phyloP scores from a whole-genome alignment of 768 basidiomycete species.

The Lepiota brunneoincarnata region DNA sequence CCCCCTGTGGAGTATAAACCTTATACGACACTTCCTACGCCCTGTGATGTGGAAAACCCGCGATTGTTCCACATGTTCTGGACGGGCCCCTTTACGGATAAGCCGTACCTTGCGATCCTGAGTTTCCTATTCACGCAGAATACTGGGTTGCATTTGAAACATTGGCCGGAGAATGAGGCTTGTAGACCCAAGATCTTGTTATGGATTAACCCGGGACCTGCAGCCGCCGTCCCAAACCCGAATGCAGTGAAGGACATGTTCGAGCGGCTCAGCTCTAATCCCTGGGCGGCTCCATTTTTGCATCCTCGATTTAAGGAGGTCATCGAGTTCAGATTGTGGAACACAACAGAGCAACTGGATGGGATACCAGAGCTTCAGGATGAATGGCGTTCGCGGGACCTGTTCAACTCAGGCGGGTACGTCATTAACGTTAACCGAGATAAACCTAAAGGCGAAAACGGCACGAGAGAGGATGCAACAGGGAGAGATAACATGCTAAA shows the following conservation, averaged over 20 bases:
- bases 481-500: conserved; percentile 48
- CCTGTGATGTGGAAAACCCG: conserved; percentile 84
- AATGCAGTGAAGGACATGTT: conserved; percentile 82
- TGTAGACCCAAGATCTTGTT: conserved; percentile 96
- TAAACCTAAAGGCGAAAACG: not conserved
- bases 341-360: conserved; percentile 96
- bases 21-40: conserved; percentile 50
- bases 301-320: conserved; percentile 90
- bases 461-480: conserved; percentile 24
- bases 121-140: conserved; percentile 98
- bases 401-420: conserved; percentile 88
- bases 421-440: conserved; percentile 51
- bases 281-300: conserved; percentile 95
- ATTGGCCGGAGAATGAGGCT: conserved; percentile 42
- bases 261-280: conserved; percentile 74
- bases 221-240: conserved; percentile 85
- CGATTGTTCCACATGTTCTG: conserved; percentile 99
- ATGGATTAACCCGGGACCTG: conserved; percentile 99
- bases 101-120: conserved; percentile 92
- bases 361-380: conserved; percentile 85
- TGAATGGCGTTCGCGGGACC: conserved; percentile 81
- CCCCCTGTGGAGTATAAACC: conserved; percentile 52
- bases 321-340: conserved; percentile 96
- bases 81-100: conserved; percentile 98
- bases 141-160: conserved; percentile 69